Conservation (phyloP, 768 basidiomycete species). For the Rhodotorula taiwanensis region DNA sequence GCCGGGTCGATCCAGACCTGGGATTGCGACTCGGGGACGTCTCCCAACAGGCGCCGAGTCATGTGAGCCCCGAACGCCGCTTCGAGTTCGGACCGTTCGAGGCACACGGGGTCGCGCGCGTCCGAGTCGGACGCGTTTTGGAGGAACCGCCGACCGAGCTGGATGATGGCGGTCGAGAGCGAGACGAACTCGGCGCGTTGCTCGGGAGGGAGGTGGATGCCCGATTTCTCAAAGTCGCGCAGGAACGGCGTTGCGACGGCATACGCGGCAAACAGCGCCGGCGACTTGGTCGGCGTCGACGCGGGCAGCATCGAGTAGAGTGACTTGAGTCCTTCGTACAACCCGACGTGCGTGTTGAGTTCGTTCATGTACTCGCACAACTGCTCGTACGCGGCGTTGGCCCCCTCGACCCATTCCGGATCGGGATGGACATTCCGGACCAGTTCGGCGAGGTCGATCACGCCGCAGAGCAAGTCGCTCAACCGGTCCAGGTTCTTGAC, state of each 20-base stretch:
- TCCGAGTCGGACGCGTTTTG: constrained; percentile 39
- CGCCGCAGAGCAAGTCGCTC: constrained; percentile 89
- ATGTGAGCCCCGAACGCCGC: constrained; percentile 8
- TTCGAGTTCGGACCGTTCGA: constrained; percentile 7
- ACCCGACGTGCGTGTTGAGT: constrained; percentile 82
- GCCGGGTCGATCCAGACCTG: constrained; percentile 65
- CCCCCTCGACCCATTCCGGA: constrained; percentile 68
- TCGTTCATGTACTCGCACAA: constrained; percentile 97
- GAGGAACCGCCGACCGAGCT: constrained; percentile 79
- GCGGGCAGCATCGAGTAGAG: constrained; percentile 36
- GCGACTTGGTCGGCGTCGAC: constrained; percentile 28
- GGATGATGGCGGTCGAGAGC: constrained; percentile 78
- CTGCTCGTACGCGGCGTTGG: constrained; percentile 79
- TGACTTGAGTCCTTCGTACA: constrained; percentile 48
- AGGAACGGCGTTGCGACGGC: constrained; percentile 83
- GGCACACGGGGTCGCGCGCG: constrained; percentile 12
- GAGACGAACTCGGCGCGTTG: constrained; percentile 77
- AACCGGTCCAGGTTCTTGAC: constrained; percentile 95
- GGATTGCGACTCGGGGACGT: background rate
- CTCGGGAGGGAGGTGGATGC: constrained; percentile 73
- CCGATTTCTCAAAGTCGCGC: constrained; percentile 95
- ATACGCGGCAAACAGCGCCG: constrained; percentile 40
- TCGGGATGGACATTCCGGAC: constrained; percentile 91
- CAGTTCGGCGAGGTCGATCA: constrained; percentile 92
- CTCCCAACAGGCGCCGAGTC: constrained; percentile 36